Evolutionary conservation across 2,329 filamentous ascomycete species (phyloP).

Genomic region (Fusarium equiseti): DNA sequence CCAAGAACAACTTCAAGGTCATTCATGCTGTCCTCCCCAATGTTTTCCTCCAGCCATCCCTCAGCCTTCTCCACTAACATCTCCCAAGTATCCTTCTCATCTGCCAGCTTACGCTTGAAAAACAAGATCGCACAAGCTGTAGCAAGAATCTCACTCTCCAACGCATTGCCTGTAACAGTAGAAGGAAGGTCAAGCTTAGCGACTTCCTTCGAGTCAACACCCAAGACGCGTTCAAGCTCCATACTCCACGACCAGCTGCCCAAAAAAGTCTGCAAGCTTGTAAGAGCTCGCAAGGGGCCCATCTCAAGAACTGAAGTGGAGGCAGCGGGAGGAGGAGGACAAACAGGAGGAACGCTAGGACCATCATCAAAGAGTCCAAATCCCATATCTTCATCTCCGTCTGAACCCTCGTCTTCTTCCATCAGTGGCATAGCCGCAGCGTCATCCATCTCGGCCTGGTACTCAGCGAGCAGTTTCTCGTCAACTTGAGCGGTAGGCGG

Average conservation of each 20-base stretch:
- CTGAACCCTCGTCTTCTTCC: neutral
- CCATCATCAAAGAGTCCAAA: neutral
- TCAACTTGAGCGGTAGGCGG: neutral
- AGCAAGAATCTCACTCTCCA: slow-evolving; percentile 38
- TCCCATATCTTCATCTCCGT: slow-evolving; percentile 8
- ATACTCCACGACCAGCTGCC: slow-evolving; percentile 50
- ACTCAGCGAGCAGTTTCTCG: neutral
- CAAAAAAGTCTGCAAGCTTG: slow-evolving; percentile 62
- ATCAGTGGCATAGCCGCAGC: slow-evolving; percentile 5
- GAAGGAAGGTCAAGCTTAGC: slow-evolving; percentile 16
- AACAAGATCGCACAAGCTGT: slow-evolving; percentile 50
- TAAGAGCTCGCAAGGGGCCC: slow-evolving; percentile 53
- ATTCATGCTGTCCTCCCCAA: slow-evolving; percentile 21
- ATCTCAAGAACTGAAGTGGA: neutral
- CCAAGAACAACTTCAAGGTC: slow-evolving; percentile 36
- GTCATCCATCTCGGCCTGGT: slow-evolving; percentile 5
- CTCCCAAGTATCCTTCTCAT: slow-evolving; percentile 70
- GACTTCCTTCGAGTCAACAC: slow-evolving; percentile 24
- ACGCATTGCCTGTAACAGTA: neutral
- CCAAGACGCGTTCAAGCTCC: slow-evolving; percentile 48
- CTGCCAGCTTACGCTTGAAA: slow-evolving; percentile 59
- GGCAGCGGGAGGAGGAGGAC: neutral
- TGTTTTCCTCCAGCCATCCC: slow-evolving; percentile 58
- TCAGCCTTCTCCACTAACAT: slow-evolving; percentile 72
- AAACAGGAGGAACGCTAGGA: neutral